A percentile compares a stretch with the other conserved stretches of the same genome.
These are phyloP conservation scores for Saccharomycodes ludwigii DNA, from an alignment of 805 yeast species.

Conservation along the genomic window DNA sequence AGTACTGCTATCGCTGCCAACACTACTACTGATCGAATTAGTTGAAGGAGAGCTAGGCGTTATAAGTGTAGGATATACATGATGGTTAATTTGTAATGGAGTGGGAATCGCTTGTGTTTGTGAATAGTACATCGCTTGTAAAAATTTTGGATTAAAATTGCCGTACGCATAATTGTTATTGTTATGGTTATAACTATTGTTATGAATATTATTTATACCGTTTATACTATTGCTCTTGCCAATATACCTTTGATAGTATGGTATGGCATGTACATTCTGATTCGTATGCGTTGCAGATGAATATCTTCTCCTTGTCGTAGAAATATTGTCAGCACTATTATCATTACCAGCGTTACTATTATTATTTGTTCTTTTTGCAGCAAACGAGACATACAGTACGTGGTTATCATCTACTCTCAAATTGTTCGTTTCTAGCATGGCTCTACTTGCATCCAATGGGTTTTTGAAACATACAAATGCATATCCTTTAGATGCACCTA, in stretches of 20 bases:
- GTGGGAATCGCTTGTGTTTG: too few relatives aligned
- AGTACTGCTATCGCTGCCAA: too few relatives aligned
- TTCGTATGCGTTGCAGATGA: too few relatives aligned
- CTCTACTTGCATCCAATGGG: constrained; percentile 55
- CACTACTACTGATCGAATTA: too few relatives aligned
- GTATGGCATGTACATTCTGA: too few relatives aligned
- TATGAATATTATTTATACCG: too few relatives aligned
- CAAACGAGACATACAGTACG: constrained; percentile 57
- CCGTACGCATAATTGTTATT: constrained; percentile 1
- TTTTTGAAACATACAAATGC: constrained; percentile 69
- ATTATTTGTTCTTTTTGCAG: constrained; percentile 32
- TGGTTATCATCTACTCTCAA: constrained; percentile 34
- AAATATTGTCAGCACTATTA: constrained; percentile 3
- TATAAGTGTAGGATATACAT: too few relatives aligned
- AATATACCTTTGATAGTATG: too few relatives aligned
- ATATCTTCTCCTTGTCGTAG: too few relatives aligned
- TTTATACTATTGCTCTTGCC: too few relatives aligned
- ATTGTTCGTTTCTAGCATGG: constrained; percentile 41
- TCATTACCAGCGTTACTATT: constrained; percentile 3
- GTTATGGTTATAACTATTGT: constrained; percentile 1
- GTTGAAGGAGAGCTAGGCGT: too few relatives aligned
- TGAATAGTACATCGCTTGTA: constrained; percentile 16
- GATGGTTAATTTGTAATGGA: too few relatives aligned
- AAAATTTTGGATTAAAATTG: constrained; percentile 16
- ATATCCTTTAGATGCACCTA: constrained; percentile 49